These are phyloP conservation scores for Cajanus cajan DNA, from an alignment of 306 rosid species.

Conservation along the genomic window DNA sequence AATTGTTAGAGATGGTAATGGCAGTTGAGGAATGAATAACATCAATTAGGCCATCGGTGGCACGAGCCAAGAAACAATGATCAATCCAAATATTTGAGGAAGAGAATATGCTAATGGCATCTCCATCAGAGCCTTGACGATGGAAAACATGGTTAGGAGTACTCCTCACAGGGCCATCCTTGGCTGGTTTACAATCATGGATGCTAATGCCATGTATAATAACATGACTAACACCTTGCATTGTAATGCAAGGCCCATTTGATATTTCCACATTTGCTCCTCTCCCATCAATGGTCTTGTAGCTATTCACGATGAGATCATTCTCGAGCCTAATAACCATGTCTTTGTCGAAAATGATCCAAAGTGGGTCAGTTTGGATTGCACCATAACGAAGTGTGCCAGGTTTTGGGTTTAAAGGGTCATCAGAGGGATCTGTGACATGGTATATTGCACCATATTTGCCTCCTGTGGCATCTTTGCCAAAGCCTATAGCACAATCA, in stretches of 20 bases:
- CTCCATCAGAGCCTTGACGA: constrained; percentile 77
- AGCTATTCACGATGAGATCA: constrained; percentile 72
- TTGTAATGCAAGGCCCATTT: constrained; percentile 80
- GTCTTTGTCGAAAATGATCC: constrained; percentile 60
- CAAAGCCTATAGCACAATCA: constrained; percentile 70
- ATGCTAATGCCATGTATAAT: constrained; percentile 83
- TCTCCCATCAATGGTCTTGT: constrained; percentile 89
- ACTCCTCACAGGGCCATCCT: constrained; percentile 58
- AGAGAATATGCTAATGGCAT: constrained; percentile 55
- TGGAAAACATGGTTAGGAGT: constrained; percentile 54
- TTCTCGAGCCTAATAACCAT: constrained; percentile 63
- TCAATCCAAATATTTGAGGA: constrained; percentile 80
- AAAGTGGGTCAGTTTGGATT: constrained; percentile 64
- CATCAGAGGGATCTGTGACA: constrained; percentile 61
- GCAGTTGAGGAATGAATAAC: constrained; percentile 71
- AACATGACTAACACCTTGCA: constrained; percentile 70
- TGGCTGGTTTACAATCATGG: constrained; percentile 77
- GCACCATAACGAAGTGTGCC: constrained; percentile 85
- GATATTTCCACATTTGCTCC: constrained; percentile 76
- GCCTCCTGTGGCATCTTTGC: constrained; percentile 72
- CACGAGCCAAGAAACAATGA: constrained; percentile 62
- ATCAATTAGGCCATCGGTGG: constrained; percentile 65
- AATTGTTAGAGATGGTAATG: constrained; percentile 69
- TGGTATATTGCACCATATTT: constrained; percentile 56
- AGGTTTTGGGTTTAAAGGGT: constrained; percentile 58